Base-by-base conservation (phyloP, 495 filamentous ascomycete species). In the Penicillium parvum region DNA sequence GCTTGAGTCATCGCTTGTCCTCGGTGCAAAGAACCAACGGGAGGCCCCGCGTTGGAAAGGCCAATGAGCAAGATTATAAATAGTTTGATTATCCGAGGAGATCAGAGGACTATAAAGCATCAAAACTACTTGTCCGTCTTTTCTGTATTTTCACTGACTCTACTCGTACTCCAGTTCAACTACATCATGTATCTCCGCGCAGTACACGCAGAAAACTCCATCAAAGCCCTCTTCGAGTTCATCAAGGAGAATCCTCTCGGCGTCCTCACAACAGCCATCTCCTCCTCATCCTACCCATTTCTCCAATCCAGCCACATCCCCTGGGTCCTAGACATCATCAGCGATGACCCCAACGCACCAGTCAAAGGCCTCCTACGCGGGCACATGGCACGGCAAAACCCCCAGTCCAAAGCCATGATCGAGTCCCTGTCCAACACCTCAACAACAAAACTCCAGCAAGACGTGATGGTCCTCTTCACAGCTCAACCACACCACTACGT, bases 251-350 rank as follows among this genome's bases (percentile, higher is more conserved):
- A 81, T 43, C 74, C 76, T 6, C 60, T 82, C 0, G 78, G 78
- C 12, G 60, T 79, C 17, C 43, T 82, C 16, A 81, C 72, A 1
- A 80, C 77, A 0, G 73, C 73, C 27, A 74, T 82, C 30, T 45
- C 57, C 19, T 79, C 74, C 5, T 22, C 61, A 2, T 16, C 43
- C 0, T 58, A 69, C 40, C 66, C 74, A 0, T 58, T 75, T 15
- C 55, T 80, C 19, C 78, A 78, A 51, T 66, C 61, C 34, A 79
- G 68, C 44, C 77, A 81, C 54, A 74, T 81, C 38, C 76, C 76
- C 7, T 82, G 64, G 37, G 49, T 81, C 5, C 59, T 82, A 1
- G 74, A 82, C 16, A 25, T 28, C 0, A 42, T 16, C 15, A 43
- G 32, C 7, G 57, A 60, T 28, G 35, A 35, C 25, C 14, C 65